Percentiles rank a stretch among this genome's conserved stretches.
Evolutionary conservation across 495 filamentous ascomycete species (phyloP).

Genomic region (Tuber melanosporum): DNA sequence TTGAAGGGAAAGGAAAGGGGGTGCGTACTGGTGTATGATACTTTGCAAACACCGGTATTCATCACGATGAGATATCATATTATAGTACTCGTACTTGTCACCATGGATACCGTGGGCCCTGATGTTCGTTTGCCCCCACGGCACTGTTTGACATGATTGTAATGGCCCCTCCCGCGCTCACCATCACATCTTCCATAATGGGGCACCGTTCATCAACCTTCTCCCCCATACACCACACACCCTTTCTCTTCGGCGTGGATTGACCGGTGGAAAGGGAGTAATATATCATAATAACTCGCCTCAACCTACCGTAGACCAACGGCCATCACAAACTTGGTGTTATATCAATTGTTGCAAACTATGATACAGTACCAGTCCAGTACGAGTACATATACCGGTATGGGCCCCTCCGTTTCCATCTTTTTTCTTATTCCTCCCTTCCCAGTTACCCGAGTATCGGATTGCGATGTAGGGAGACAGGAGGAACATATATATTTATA

Average conservation of each 20-base stretch:
- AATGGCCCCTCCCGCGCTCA: background rate
- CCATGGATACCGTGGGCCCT: background rate
- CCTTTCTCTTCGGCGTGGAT: background rate
- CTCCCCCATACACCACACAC: background rate
- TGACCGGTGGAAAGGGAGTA: background rate
- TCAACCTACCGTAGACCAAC: background rate
- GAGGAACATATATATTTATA: background rate
- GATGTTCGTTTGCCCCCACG: background rate
- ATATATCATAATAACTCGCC: background rate
- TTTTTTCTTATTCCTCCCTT: background rate
- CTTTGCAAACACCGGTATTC: background rate
- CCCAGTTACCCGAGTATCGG: background rate
- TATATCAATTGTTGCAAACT: background rate
- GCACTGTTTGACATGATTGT: background rate
- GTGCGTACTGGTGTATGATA: too few relatives aligned
- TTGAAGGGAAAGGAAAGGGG: background rate
- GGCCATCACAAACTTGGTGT: background rate
- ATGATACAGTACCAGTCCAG: background rate
- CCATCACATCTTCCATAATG: background rate
- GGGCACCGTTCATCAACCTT: background rate
- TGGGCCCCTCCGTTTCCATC: background rate
- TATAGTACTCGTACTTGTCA: background rate
- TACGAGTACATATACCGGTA: background rate
- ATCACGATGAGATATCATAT: background rate
- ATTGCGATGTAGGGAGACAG: background rate